These are phyloP conservation scores for Neurospora sp. DNA, from an alignment of 495 filamentous ascomycete genomes.

Conservation along the genomic window DNA sequence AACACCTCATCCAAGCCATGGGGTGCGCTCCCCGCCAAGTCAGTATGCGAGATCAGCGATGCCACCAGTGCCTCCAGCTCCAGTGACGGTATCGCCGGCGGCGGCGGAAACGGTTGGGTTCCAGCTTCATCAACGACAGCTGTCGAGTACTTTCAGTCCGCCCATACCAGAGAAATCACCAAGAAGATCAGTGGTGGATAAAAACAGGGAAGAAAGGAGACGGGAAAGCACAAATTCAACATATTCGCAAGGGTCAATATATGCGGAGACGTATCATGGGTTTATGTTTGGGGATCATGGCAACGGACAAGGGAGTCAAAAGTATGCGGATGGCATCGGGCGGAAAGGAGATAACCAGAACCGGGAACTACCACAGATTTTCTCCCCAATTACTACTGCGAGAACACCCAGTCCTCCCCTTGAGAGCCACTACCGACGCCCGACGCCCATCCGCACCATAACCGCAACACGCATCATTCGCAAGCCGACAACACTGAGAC, in stretches of 20 bases:
- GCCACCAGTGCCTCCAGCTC: not conserved
- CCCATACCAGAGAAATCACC: not conserved
- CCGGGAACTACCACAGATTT: not conserved
- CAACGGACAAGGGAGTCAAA: not conserved
- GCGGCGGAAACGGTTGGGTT: too few relatives aligned
- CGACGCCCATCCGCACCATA: fast-evolving
- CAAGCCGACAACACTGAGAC: not conserved
- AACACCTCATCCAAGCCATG: not conserved
- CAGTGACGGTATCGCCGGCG: too few relatives aligned
- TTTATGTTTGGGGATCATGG: not conserved
- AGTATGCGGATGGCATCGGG: not conserved
- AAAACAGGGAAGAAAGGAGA: not conserved
- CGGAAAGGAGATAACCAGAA: not conserved
- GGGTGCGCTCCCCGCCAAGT: not conserved
- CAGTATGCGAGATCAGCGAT: not conserved
- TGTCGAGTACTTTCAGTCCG: too few relatives aligned
- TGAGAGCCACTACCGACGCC: not conserved
- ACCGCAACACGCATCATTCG: fast-evolving
- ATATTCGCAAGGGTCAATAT: not conserved
- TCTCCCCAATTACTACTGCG: not conserved
- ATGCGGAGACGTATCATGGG: not conserved
- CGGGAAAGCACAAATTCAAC: not conserved
- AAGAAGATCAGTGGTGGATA: not conserved
- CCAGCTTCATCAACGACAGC: too few relatives aligned
- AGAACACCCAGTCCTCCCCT: not conserved